Conservation (phyloP, 140 eudicot species). For the Anethum foeniculum region DNA sequence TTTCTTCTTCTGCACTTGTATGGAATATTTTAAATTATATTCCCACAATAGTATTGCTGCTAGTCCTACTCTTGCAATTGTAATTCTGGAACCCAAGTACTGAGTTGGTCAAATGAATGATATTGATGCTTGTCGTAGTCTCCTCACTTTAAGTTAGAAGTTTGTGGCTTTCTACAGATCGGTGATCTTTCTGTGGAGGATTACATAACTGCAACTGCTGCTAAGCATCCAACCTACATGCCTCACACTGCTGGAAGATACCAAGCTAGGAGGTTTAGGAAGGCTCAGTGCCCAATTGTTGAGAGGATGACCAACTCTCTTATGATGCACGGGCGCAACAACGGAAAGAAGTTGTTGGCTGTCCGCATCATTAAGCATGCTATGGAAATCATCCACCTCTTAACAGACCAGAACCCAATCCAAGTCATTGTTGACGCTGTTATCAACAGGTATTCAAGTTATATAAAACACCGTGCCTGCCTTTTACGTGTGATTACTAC, state of each 20-base stretch:
- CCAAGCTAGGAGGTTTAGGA: constrained; percentile 55
- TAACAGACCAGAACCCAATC: constrained; percentile 57
- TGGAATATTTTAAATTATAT: background rate
- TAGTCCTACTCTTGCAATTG: background rate
- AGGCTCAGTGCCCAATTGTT: constrained; percentile 65
- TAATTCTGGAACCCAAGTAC: no score
- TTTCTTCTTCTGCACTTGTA: background rate
- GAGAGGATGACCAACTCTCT: constrained; percentile 70
- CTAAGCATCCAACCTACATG: constrained; percentile 47
- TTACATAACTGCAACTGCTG: constrained; percentile 52
- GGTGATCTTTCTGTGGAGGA: constrained; percentile 49
- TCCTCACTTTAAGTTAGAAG: background rate
- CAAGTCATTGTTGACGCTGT: constrained; percentile 67
- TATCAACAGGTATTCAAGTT: constrained; percentile 37
- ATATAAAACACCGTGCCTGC: background rate
- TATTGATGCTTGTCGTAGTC: no score
- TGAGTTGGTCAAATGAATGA: background rate
- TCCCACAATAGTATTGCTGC: background rate
- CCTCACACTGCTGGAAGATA: constrained; percentile 70
- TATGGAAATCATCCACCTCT: constrained; percentile 58
- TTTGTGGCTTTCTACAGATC: constrained; percentile 18
- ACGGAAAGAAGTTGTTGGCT: constrained; percentile 57
- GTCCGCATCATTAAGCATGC: constrained; percentile 60
- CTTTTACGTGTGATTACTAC: background rate
- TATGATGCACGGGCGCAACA: constrained; percentile 69